Evolutionary conservation across 2,329 filamentous ascomycete genomes (phyloP), one percentile per base, ranked within the genome.

Genomic region (Phyllosticta citribraziliensis): DNA sequence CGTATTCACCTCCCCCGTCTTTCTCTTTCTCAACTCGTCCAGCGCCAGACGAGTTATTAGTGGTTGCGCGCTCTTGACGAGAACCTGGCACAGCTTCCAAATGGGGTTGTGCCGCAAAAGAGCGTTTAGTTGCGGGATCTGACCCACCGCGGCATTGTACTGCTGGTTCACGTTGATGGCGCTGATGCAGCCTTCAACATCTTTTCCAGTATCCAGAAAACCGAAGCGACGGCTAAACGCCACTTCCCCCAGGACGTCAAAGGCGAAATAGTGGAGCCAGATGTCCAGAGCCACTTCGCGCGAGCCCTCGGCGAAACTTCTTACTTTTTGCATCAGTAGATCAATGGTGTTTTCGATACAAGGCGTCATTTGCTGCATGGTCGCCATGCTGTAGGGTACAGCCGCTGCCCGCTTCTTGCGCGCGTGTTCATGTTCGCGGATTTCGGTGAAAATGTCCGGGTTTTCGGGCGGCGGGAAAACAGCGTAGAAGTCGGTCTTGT

Each of bases 371-470:
- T 14, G 27, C 47, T 69, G 64, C 20, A 62, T 64, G 19, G 65
- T 67, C 10, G 69, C 65, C 17, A 68, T 64, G 14, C 70, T 65
- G 3, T 68, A 63, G 52, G 71, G 56, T 5, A 61, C 40, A 8
- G 61, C 52, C 9, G 62, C 63, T 5, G 62, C 52, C 17, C 52
- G 55, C 14, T 57, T 57, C 55, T 65, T 65, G 20, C n/a, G 19
- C 51, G 56, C 55, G 30, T 65, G 81, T n/a, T 80, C 77, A 6
- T 77, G 73, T 69, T 83, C 80, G 58, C 80, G 73, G 17, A 74
- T 78, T 68, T 83, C 81, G 51, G 81, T 65, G 55, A 62, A 55
- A 40, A 70, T 70, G 55, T 77, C 56, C 14, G 52, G 56, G 33
- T 63, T 57, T n/a, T 52, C 52, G 14, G 62, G 40, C 12, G 62